Conservation (phyloP, 345 rosid species). For the Acer campestre region DNA sequence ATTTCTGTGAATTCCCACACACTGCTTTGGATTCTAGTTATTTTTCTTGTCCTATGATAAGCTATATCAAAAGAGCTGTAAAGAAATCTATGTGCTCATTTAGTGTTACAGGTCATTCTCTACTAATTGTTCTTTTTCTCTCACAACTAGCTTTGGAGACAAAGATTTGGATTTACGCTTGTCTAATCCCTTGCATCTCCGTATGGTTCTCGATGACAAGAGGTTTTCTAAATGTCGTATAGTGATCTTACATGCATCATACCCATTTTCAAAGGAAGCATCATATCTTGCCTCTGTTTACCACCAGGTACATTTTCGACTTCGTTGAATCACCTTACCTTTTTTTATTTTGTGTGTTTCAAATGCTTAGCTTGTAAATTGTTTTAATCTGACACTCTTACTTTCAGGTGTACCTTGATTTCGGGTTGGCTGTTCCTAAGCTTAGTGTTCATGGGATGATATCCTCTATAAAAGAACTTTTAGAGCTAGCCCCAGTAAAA, state of each 20-base stretch:
- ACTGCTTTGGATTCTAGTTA: conserved; percentile 11
- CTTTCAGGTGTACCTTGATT: conserved; percentile 85
- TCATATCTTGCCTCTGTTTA: conserved; percentile 87
- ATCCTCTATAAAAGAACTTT: conserved; percentile 82
- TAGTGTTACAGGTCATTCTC: not conserved
- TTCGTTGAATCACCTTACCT: not conserved
- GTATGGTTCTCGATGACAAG: conserved; percentile 73
- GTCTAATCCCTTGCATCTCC: conserved; percentile 90
- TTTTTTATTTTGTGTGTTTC: not conserved
- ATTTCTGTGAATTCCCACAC: conserved; percentile 1
- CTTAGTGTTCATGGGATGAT: conserved; percentile 89
- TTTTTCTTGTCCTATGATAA: conserved; percentile 18
- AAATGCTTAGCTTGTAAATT: not conserved
- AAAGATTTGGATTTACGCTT: conserved; percentile 84
- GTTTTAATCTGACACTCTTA: conserved; percentile 19
- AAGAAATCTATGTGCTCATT: not conserved
- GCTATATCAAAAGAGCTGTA: conserved; percentile 3
- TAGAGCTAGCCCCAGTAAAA: conserved; percentile 80
- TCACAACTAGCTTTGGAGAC: conserved; percentile 74
- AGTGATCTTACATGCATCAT: conserved; percentile 92
- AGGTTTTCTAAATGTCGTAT: conserved; percentile 68
- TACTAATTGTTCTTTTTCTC: conserved; percentile 17
- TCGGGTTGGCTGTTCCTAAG: conserved; percentile 94
- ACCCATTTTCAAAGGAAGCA: conserved; percentile 95
- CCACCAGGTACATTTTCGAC: conserved; percentile 53